phyloP scores from a whole-genome alignment of 176 grass and related monocot genomes.

The Cenchrus americanus region DNA sequence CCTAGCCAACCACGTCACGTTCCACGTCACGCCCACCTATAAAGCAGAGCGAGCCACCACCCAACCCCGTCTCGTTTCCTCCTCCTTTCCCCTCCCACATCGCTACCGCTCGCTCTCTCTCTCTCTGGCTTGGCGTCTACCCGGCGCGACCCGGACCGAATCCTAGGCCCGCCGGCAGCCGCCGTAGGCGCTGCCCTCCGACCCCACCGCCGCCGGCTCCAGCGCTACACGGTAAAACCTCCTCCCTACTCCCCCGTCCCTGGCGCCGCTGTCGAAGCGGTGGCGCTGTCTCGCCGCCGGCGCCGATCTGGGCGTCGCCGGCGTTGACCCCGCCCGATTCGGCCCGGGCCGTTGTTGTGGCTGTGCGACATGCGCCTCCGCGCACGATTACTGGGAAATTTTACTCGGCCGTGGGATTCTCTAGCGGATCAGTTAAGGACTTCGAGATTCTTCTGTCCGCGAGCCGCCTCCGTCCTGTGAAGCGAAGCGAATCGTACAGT shows the following conservation, averaged over 20 bases:
- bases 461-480: background rate
- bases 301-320: slow-evolving; percentile 41
- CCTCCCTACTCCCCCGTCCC: background rate
- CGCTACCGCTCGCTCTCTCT: too few relatives aligned
- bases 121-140: slow-evolving; percentile 31
- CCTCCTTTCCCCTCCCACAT: background rate
- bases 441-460: background rate
- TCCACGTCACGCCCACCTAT: slow-evolving; percentile 57
- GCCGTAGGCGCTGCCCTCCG: background rate
- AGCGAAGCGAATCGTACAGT: background rate
- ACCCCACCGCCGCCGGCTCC: background rate
- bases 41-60: slow-evolving; percentile 1
- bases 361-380: background rate
- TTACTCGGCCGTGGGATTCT: background rate
- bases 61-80: background rate
- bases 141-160: slow-evolving; percentile 33
- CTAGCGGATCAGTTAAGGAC: slow-evolving; percentile 29
- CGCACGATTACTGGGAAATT: background rate
- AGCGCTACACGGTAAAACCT: slow-evolving; percentile 24
- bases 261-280: background rate
- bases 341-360: background rate
- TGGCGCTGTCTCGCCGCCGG: slow-evolving; percentile 19
- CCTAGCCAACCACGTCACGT: slow-evolving; percentile 56
- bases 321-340: slow-evolving; percentile 47
- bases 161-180: background rate